Base-by-base conservation (phyloP, 2,329 filamentous ascomycete genomes). In the Blastomyces parvus region DNA sequence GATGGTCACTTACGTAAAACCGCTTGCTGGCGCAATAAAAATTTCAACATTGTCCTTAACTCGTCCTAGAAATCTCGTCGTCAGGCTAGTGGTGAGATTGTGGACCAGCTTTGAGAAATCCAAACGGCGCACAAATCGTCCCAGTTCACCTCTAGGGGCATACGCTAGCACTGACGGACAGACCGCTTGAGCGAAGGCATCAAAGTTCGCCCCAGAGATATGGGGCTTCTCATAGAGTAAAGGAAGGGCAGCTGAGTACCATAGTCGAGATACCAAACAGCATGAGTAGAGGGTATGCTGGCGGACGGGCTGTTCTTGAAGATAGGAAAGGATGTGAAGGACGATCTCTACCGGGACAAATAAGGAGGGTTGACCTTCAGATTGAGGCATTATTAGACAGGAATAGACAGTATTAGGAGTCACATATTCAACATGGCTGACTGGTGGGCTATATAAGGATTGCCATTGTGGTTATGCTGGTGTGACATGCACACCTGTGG, bases 1-100 rank as follows among this genome's bases (percentile, higher is more conserved):
- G n/a, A 46, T 22, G 55, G 59, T n/a, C 25, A 73, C 78, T 70
- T 68, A 80, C 77, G 80, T 81, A 67, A 87, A 86, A 3, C 80
- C 81, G 4, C 81, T 78, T 64, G 82, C 82, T 0, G 85, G 85
- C 0, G 84, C 83, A 57, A 81, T 71, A 69, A 86, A 86, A n/a
- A 74, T 71, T 65, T 81, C 76, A 22, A 87, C 70, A 1, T 75
- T 79, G 6, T 73, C 71, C 65, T 83, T 85, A 0, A 82, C 79
- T 59, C 82, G 76, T 30, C 81, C 78, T 2, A 87, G 74, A 8
- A 87, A 71, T 40, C 84, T 79, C 25, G 84, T 82, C 0, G 84
- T 86, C 11, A 80, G 72, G 59, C 82, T 83, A 67, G 83, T 84
- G 63, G 78, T 81, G 65, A 82, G 82, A 67, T 86, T 81, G 67